Evolutionary conservation across 2,329 filamentous ascomycete species (phyloP).

Genomic region (Talaromyces atroroseus): DNA sequence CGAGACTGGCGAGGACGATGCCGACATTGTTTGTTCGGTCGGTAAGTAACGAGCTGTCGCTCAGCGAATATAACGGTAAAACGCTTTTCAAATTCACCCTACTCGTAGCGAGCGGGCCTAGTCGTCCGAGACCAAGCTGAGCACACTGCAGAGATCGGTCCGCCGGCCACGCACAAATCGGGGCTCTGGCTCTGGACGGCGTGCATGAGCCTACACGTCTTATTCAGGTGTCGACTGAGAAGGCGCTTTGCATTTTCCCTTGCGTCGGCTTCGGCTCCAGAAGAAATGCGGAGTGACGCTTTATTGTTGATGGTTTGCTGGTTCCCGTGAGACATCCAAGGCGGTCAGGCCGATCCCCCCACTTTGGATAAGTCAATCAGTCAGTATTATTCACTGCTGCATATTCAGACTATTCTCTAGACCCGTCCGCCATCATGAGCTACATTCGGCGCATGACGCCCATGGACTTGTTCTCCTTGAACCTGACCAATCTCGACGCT

Average conservation of each 20-base stretch:
- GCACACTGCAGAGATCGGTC: background rate
- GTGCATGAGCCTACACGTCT: background rate
- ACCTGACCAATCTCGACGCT: slow-evolving; percentile 90
- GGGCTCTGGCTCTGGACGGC: background rate
- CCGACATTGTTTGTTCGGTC: slow-evolving; percentile 21
- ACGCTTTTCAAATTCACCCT: background rate
- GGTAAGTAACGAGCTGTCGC: background rate
- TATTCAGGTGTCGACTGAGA: background rate
- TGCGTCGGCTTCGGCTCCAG: background rate
- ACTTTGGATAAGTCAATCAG: background rate
- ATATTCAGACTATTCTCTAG: no score
- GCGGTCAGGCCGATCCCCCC: slow-evolving; percentile 7
- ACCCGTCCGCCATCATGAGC: slow-evolving; percentile 54
- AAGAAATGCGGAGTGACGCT: background rate
- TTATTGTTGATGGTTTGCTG: background rate
- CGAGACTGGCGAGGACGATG: slow-evolving; percentile 30
- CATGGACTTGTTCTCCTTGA: slow-evolving; percentile 80
- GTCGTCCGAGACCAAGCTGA: background rate
- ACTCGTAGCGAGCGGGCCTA: background rate
- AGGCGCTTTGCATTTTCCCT: background rate
- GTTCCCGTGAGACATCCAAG: slow-evolving; percentile 11
- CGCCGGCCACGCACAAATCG: background rate
- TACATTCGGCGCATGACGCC: slow-evolving; percentile 81
- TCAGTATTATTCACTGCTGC: no score
- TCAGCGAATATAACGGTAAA: background rate